Evolutionary conservation across 768 basidiomycete genomes (phyloP), one percentile per base, ranked within the genome.

Genomic region (Artomyces pyxidatus): DNA sequence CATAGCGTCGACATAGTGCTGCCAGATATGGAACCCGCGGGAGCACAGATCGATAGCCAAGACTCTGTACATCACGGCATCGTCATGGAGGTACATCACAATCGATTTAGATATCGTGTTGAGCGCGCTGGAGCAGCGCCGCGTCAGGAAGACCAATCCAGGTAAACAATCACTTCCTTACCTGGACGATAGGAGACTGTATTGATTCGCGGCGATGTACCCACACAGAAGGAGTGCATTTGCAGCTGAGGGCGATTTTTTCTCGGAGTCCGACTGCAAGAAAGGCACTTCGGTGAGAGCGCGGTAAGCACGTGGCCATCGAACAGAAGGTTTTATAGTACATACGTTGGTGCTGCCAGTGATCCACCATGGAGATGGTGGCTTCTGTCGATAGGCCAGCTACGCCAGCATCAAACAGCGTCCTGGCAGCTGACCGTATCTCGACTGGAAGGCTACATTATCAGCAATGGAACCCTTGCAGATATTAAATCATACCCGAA

Each of bases 11-110:
- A 93, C 75, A 57, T 93, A 92, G 56, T 91, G 82, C 60, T 96
- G 92, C 93, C 94, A 98, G 42, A 94, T 81, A 39, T 85, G 77
- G 61, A 97, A 98, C 0, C 95, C 95, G 39, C 88, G 81, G 1
- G 88, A 84, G 58, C 89, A 92, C 9, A 97, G 71, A 59, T 98
- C 95, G 54, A 96, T 83, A 0, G 88, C 91, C 11, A 93, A 71
- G 3, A 79, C 71, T 6, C 84, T 71, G 61, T 88, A 78, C 1
- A 71, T 71, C 0, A 82, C 81, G 6, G 73, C 68, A 42, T 85
- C 81, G 50, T 89, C 83, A 47, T 89, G 76, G 11, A 99, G 72
- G 58, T 85, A 93, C 8, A 83, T 56, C 0, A 76, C 72, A 47
- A 97, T 78, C 0, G 92, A 95, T 59, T 84, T 85, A 1, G 94